Percentiles rank a stretch among this genome's conserved stretches.
Evolutionary conservation across 129 eudicot species (phyloP).

Genomic region (Centaurea solstitialis): DNA sequence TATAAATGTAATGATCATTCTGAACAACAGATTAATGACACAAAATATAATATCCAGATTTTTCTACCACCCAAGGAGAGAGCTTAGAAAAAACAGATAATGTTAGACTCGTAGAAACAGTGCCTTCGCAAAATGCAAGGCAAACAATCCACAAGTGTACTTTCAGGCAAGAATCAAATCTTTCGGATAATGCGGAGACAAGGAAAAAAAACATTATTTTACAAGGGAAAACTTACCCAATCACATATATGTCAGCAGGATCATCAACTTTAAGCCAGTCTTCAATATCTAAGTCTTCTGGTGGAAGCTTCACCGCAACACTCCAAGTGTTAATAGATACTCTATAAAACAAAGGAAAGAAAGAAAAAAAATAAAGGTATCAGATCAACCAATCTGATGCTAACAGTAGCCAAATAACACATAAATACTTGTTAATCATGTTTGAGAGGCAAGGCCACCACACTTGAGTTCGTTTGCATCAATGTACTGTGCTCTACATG

Average conservation of each 20-base stretch:
- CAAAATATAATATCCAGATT: not conserved
- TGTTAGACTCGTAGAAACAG: too few species aligned
- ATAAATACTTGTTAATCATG: not conserved
- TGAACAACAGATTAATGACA: not conserved
- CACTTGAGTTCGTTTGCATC: slow-evolving; percentile 72
- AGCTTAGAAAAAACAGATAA: too few species aligned
- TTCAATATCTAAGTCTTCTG: slow-evolving; percentile 72
- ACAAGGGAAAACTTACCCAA: slow-evolving; percentile 59
- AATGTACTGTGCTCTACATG: slow-evolving; percentile 92
- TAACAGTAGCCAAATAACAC: slow-evolving; percentile 7
- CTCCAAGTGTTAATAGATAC: slow-evolving; percentile 92
- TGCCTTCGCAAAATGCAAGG: too few species aligned
- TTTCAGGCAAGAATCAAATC: too few species aligned
- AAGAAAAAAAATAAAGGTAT: not conserved
- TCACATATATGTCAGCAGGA: slow-evolving; percentile 90
- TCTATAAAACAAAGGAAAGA: slow-evolving; percentile 35
- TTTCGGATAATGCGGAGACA: not conserved
- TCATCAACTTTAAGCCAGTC: slow-evolving; percentile 68
- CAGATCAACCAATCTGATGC: not conserved
- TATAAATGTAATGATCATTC: not conserved
- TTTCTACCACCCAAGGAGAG: too few species aligned
- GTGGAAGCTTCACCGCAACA: slow-evolving; percentile 82
- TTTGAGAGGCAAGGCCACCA: slow-evolving; percentile 18
- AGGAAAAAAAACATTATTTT: not conserved
- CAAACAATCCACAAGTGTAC: too few species aligned